Conservation (phyloP, 306 rosid species). For the Acmispon strigosus region DNA sequence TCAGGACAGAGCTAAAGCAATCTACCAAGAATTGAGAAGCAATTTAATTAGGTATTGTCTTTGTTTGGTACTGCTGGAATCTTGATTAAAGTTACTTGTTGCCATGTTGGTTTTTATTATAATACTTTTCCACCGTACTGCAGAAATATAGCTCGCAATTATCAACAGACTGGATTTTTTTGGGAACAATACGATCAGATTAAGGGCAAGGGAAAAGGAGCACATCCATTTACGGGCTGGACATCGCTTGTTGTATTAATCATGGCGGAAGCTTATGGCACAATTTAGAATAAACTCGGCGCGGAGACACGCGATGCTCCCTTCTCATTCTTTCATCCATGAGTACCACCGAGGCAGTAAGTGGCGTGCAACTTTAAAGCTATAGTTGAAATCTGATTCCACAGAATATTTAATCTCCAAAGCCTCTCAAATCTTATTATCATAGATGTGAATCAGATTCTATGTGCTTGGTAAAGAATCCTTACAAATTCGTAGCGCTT, state of each 20-base stretch:
- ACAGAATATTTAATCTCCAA: background rate
- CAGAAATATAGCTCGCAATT: constrained; percentile 60
- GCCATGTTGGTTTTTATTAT: background rate
- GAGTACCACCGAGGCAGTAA: background rate
- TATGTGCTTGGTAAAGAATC: background rate
- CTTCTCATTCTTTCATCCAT: background rate
- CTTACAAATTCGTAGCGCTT: background rate
- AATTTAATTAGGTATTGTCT: constrained; percentile 67
- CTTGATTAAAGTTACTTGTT: background rate
- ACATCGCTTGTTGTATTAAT: constrained; percentile 73
- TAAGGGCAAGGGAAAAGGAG: constrained; percentile 83
- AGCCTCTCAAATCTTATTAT: background rate
- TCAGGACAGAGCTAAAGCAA: constrained; percentile 58
- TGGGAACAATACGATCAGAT: constrained; percentile 92
- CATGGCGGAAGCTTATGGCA: constrained; percentile 72
- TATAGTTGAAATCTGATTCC: background rate
- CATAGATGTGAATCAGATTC: background rate
- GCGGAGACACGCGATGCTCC: background rate
- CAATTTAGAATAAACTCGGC: constrained; percentile 23
- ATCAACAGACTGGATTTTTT: constrained; percentile 56
- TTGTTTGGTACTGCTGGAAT: background rate
- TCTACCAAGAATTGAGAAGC: constrained; percentile 64
- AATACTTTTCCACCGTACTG: background rate
- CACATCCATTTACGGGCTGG: constrained; percentile 90
- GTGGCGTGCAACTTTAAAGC: background rate